Conservation (phyloP, 140 eudicot species). For the Bidens hawaiensis region DNA sequence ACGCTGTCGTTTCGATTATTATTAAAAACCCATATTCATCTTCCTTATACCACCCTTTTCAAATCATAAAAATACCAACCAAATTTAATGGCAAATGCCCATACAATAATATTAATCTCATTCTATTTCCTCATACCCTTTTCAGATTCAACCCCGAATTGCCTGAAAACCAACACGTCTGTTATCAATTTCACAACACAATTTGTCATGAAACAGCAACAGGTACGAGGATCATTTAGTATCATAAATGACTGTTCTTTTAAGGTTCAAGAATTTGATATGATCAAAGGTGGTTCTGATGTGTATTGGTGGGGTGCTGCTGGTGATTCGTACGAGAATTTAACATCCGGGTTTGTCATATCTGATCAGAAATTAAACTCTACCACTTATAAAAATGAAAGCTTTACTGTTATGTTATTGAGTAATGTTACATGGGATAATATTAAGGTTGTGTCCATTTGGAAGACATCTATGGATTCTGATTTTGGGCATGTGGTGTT, state of each 20-base stretch:
- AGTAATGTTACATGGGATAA: slow-evolving; percentile 76
- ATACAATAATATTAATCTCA: slow-evolving; percentile 18
- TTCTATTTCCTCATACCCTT: slow-evolving; percentile 26
- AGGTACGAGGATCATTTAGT: slow-evolving; percentile 62
- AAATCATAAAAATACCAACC: background rate
- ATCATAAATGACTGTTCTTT: slow-evolving; percentile 73
- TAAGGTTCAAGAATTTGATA: slow-evolving; percentile 66
- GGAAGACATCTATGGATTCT: slow-evolving; percentile 65
- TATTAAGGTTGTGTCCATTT: slow-evolving; percentile 56
- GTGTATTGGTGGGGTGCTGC: slow-evolving; percentile 93
- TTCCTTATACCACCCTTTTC: background rate
- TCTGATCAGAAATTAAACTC: slow-evolving; percentile 52
- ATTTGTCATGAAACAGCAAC: slow-evolving; percentile 78
- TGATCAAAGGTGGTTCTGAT: slow-evolving; percentile 72
- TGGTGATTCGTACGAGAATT: slow-evolving; percentile 49
- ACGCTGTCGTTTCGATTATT: background rate
- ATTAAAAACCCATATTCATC: background rate
- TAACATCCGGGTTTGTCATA: slow-evolving; percentile 65
- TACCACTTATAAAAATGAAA: slow-evolving; percentile 51
- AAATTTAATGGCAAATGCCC: slow-evolving; percentile 23
- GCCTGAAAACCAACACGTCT: slow-evolving; percentile 48
- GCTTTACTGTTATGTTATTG: slow-evolving; percentile 47
- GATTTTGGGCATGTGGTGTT: slow-evolving; percentile 77
- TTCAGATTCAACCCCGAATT: slow-evolving; percentile 18
- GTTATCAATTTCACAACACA: slow-evolving; percentile 44